Percentiles rank a stretch among this genome's conserved stretches.
Conservation (phyloP, 768 basidiomycete genomes). For the Podaxis sp. region DNA sequence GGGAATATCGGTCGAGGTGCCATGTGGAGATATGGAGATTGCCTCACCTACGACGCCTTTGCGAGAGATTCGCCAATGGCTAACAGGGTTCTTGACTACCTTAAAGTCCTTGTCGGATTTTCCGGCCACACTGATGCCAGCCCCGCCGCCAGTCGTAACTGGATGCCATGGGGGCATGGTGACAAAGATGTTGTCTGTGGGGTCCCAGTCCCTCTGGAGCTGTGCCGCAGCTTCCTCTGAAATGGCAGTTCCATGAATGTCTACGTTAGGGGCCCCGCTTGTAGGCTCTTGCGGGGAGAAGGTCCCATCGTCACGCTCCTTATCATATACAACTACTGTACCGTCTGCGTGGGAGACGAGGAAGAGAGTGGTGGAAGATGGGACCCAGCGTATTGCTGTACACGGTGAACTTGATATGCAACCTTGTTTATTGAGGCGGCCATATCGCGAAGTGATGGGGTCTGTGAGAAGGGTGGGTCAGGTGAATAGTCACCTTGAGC, state of each 20-base stretch:
- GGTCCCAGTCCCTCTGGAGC: conserved; percentile 64
- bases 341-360: conserved; percentile 87
- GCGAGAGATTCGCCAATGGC: conserved; percentile 80
- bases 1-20: neutral
- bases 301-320: conserved; percentile 81
- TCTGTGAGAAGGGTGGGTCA: conserved; percentile 37
- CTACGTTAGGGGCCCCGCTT: conserved; percentile 20
- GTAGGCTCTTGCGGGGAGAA: conserved; percentile 62
- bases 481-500: conserved; percentile 5
- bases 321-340: conserved; percentile 85
- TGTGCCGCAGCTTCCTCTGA: conserved; percentile 24
- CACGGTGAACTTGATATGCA: conserved; percentile 77
- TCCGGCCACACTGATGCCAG: conserved; percentile 26
- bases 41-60: conserved; percentile 68
- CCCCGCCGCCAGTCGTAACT: conserved; percentile 36
- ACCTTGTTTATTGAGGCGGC: conserved; percentile 86
- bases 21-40: conserved; percentile 4
- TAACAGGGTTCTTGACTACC: conserved; percentile 79
- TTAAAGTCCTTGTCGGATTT: conserved; percentile 64
- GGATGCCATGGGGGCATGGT: conserved; percentile 88
- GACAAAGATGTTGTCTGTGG: conserved; percentile 69
- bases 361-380: conserved; percentile 73
- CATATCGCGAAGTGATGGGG: conserved; percentile 74
- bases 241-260: neutral
- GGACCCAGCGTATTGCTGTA: conserved; percentile 90